Base-by-base conservation (phyloP, 768 basidiomycete genomes). In the Tephrocybe sp. region DNA sequence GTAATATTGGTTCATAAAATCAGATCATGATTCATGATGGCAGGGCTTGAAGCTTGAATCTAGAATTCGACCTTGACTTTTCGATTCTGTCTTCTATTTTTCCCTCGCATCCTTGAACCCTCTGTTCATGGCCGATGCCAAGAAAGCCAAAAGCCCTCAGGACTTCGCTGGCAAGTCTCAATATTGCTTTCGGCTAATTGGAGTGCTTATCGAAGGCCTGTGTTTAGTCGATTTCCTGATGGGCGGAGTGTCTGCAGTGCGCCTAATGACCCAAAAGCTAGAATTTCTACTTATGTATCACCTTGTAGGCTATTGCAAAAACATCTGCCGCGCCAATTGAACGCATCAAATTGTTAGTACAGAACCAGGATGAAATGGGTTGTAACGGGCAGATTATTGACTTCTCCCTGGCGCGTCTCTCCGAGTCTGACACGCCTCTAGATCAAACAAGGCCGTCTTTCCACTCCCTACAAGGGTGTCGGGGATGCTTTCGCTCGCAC, bases 321-420 rank as follows among this genome's bases (percentile, higher is more conserved):
- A 98, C 97, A 58, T 90, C 89, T 58, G 97, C 97, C 61, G 97
- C 97, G 57, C 97, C 97, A 74, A 99, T 99, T 64, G 97, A 98
- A 83, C 94, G 97, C 68, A 95, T 99, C 75, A 99, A 99, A 80
- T 86, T 98, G 64, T 75, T 95, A 68, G 88, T 95, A 52, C 92
- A 97, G 76, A 97, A 97, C 77, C 95, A 98, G 84, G 95, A 94
- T 83, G 97, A 98, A 79, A 99, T 98, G 97, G 88, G 85, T 16
- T 3, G 74, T 68, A n/a, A 49, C n/a, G n/a, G n/a, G n/a, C 12
- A 18, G 29, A 43, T 12, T 23, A 37, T 18, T 5, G 25, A 37
- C 3, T 38, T 42, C 36, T 52, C 24, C 12, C 8, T 19, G 21
- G 2, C 18, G 33, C 33, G 15, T 13, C 47, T 29, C 36, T 18